Percentiles rank a stretch among this genome's conserved stretches.
phyloP scores from a whole-genome alignment of 1,139 yeast genomes.

The Starmera stellimalicola region DNA sequence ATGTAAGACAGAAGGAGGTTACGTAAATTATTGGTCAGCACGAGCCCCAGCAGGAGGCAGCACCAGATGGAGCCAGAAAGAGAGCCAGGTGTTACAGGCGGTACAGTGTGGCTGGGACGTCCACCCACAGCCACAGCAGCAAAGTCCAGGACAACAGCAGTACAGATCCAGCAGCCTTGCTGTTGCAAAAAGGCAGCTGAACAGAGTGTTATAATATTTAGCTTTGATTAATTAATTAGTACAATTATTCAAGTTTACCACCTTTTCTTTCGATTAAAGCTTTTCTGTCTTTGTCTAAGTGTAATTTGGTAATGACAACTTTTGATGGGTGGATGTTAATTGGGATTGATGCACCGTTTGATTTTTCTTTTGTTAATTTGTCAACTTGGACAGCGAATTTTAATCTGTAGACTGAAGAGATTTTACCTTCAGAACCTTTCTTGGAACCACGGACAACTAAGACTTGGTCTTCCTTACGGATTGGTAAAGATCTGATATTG shows the following conservation, averaged over 20 bases:
- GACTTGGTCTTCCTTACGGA: slow-evolving; percentile 98
- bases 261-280: slow-evolving; percentile 93
- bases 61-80: too few relatives aligned
- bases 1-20: too few relatives aligned
- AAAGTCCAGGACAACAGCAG: too few relatives aligned
- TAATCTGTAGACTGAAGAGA: slow-evolving; percentile 97
- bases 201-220: too few relatives aligned
- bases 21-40: too few relatives aligned
- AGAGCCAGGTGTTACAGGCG: too few relatives aligned
- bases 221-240: too few relatives aligned
- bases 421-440: slow-evolving; percentile 99
- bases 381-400: slow-evolving; percentile 95
- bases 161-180: background rate
- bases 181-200: background rate
- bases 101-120: too few relatives aligned
- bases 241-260: slow-evolving; percentile 61
- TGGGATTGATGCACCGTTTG: slow-evolving; percentile 97
- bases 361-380: slow-evolving; percentile 96
- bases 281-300: slow-evolving; percentile 98
- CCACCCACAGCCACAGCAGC: too few relatives aligned
- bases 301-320: slow-evolving; percentile 97
- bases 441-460: slow-evolving; percentile 96
- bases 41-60: too few relatives aligned
- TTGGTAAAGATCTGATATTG: slow-evolving; percentile 93
- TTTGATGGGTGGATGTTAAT: slow-evolving; percentile 97